A percentile compares a stretch with the other conserved stretches of the same genome.
Conservation (phyloP, 805 yeast genomes). For the Groenewaldozyma tartarivorans region DNA sequence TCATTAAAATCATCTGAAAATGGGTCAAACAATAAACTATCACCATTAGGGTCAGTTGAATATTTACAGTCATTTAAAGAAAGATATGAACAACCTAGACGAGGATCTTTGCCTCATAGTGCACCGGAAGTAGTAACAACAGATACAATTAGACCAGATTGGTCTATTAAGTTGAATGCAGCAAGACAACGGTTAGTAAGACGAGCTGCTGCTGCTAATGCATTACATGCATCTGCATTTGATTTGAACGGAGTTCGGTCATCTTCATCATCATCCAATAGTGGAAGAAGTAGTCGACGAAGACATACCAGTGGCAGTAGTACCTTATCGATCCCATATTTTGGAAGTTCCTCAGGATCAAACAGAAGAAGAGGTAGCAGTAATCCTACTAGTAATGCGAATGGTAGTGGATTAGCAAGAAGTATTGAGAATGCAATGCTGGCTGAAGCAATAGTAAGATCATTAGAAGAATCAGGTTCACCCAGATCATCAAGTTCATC, state of each 20-base stretch:
- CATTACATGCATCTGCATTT: conserved; percentile 76
- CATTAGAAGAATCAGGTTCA: not conserved
- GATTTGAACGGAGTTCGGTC: conserved; percentile 34
- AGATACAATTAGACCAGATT: conserved; percentile 83
- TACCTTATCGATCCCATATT: not conserved
- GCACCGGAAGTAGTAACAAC: conserved; percentile 67
- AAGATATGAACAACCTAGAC: conserved; percentile 21
- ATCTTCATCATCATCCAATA: too few relatives aligned
- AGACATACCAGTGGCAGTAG: not conserved
- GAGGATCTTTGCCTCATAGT: conserved; percentile 54
- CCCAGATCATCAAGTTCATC: too few relatives aligned
- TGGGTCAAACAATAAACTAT: not conserved
- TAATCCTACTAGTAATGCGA: not conserved
- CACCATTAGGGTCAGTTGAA: not conserved
- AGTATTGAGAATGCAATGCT: not conserved
- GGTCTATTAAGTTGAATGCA: conserved; percentile 66
- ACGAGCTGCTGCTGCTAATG: conserved; percentile 88
- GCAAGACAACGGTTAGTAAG: conserved; percentile 75
- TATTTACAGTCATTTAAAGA: conserved; percentile 11
- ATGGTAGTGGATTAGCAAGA: not conserved
- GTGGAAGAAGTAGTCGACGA: not conserved
- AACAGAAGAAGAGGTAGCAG: not conserved
- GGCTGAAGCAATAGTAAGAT: not conserved
- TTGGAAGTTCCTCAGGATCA: not conserved
- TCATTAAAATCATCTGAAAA: not conserved